Evolutionary conservation across 352 stramenopile genomes (phyloP), one percentile per base, ranked within the genome.

Genomic region (Globisporangium perplexum): DNA sequence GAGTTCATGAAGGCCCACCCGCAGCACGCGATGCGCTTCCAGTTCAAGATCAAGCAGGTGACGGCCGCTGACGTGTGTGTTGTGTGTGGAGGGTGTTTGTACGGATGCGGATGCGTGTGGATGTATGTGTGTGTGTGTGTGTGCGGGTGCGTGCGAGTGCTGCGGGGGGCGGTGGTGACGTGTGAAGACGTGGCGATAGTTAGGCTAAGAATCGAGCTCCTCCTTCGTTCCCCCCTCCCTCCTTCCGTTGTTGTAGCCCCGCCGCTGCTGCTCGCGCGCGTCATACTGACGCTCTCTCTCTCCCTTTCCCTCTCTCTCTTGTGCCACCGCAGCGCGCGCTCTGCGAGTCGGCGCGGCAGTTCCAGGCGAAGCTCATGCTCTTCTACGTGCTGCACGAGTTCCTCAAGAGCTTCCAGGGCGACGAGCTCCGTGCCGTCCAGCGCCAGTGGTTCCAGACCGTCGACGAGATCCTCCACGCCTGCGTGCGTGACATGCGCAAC

Each of bases 31-130:
- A 56, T 87, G 43, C 79, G 78, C 30, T 88, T 92, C 64, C 82
- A 92, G 65, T 81, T 92, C 75, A 92, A 92, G 63, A 85, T 92
- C 71, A 92, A 92, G 76, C 82, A 92, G 82, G 82, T 92, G 72
- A 69, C 35, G 31, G 11, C n/a, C 17, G 36, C 43, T 47, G 26
- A 24, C 43, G 53, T 53, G 28, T 49, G 17, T 55, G 47, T 2
- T 18, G 39, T 46, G 47, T 18, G 15, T 54, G 47, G 42, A 18
- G 38, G 41, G 39, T 54, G 31, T 33, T 14, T 62, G 52, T 42
- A 18, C n/a, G 7, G 3, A 17, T 31, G 23, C 50, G 30, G 42
- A 42, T 60, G 33, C 30, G 11, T 59, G 50, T 45, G 22, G 57
- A 20, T 12, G 51, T 55, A 33, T 6, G 24, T 58, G 20, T 51